Base-by-base conservation (phyloP, 2,329 filamentous ascomycete species). In the Aureobasidium pullulans region DNA sequence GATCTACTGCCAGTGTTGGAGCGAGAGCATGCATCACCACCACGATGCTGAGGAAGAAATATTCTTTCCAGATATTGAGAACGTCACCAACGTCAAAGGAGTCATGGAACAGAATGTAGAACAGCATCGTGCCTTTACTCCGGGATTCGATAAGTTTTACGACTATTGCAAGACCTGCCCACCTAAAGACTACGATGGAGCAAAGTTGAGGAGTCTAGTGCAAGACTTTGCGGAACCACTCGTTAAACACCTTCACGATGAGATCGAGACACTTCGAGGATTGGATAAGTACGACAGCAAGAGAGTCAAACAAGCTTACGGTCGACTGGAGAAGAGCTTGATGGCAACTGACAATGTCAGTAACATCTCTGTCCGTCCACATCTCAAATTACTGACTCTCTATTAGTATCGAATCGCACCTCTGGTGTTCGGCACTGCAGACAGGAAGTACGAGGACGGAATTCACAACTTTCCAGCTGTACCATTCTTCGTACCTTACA, bases 401-500 rank as follows among this genome's bases (percentile, higher is more conserved):
- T 54, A 6, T 39, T 63, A 71, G 71, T 65, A 71, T 60, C 65
- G 66, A 29, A 69, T 71, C 29, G 64, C 63, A 2, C 71, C 71
- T 3, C 65, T 72, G 29, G 67, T 73, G 15, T 69, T 73, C 63
- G 69, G 72, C 10, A 71, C 68, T 8, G 66, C 68, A 61, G 72
- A 74, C 48, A 65, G 67, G 50, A 67, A 39, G 32, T 73, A 68
- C 57, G 70, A 73, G 62, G 68, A 65, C 31, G 69, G 69, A 6
- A 68, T 67, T 31, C 64, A 66, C 19, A 60, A 70, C 44, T 72
- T 71, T 57, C 69, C 72, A 4, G 56, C 66, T 50, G 65, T 72
- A n/a, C 71, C 72, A 3, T 68, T 69, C 62, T 70, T 72, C 60
- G 65, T 73, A 48, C 70, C 69, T 28, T 72, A 68, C 40, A 56